These are phyloP conservation scores for Thecamonas trahens DNA, from an alignment of 78 protist species.

Conservation along the genomic window DNA sequence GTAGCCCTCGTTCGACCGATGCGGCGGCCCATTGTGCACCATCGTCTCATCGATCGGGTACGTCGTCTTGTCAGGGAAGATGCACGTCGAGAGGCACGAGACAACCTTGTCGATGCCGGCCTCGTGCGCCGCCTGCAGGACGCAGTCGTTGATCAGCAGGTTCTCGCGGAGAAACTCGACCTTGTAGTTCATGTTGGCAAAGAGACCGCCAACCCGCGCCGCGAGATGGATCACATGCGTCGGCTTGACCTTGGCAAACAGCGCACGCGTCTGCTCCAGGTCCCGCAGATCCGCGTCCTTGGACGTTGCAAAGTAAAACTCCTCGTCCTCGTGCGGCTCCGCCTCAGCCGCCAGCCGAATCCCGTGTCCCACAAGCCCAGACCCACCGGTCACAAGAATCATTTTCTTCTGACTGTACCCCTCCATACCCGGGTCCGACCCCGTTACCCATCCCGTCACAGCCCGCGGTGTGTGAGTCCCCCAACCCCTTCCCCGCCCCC, in stretches of 20 bases:
- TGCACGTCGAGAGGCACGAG: conserved; percentile 82
- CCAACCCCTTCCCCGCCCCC: too few species aligned
- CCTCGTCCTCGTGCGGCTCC: conserved; percentile 15
- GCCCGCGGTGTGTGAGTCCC: too few species aligned
- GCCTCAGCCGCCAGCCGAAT: conserved; percentile 22
- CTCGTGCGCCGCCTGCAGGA: conserved; percentile 26
- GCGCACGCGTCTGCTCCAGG: conserved; percentile 18
- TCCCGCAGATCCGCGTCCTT: conserved; percentile 59
- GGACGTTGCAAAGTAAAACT: conserved; percentile 64
- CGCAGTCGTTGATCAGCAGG: conserved; percentile 71
- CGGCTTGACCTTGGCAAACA: conserved; percentile 68
- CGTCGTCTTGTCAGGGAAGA: conserved; percentile 91
- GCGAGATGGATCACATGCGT: conserved; percentile 91
- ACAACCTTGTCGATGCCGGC: conserved; percentile 49
- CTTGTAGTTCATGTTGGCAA: conserved; percentile 69
- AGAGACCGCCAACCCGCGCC: conserved; percentile 85
- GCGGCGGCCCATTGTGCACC: conserved; percentile 90
- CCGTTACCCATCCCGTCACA: too few species aligned
- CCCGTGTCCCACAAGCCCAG: conserved; percentile 83
- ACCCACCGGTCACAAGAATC: conserved; percentile 78
- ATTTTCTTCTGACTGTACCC: too few species aligned
- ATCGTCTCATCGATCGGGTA: conserved; percentile 91
- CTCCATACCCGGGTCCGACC: too few species aligned
- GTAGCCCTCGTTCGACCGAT: conserved; percentile 82
- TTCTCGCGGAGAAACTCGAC: conserved; percentile 55